These are phyloP conservation scores for Melanomma pulvis-pyrius DNA, from an alignment of 495 filamentous ascomycete genomes.

Conservation along the genomic window DNA sequence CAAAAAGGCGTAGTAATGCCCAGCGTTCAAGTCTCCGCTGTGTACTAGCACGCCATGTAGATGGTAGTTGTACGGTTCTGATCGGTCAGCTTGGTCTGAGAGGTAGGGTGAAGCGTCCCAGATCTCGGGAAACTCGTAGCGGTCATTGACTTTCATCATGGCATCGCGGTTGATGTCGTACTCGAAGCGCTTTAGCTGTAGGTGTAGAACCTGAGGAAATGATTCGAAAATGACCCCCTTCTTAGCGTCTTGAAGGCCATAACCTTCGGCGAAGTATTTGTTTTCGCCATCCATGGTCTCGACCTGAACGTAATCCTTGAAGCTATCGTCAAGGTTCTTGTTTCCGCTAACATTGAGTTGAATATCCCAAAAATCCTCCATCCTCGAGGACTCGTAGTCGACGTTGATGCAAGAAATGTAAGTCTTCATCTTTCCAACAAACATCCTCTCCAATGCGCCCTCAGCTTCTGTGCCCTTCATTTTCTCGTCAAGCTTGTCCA, in stretches of 20 bases:
- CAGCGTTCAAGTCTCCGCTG: constrained; percentile 93
- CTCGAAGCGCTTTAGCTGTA: constrained; percentile 97
- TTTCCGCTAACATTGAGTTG: constrained; percentile 95
- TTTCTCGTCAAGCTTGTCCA: constrained; percentile 92
- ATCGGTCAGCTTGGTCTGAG: constrained; percentile 80
- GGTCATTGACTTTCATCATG: constrained; percentile 99
- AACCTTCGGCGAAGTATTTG: constrained; percentile 90
- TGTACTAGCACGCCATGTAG: constrained; percentile 96
- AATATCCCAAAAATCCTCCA: constrained; percentile 99
- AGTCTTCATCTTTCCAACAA: constrained; percentile 95
- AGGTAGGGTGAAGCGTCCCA: constrained; percentile 91
- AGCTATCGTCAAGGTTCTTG: constrained; percentile 89
- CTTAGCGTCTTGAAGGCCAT: constrained; percentile 91
- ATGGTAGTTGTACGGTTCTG: constrained; percentile 87
- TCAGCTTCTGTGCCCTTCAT: constrained; percentile 99
- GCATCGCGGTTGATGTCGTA: constrained; percentile 94
- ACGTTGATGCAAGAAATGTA: constrained; percentile 99
- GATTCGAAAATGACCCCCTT: constrained; percentile 97
- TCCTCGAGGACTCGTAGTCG: constrained; percentile 88
- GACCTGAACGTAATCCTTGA: constrained; percentile 93
- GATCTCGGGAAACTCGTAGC: constrained; percentile 93
- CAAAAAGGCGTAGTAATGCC: constrained; percentile 98
- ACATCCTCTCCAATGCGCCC: constrained; percentile 84
- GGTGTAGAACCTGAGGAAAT: constrained; percentile 91
- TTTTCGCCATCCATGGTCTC: constrained; percentile 98